Evolutionary conservation across 495 filamentous ascomycete genomes (phyloP).

Genomic region (Xylaria scruposa): DNA sequence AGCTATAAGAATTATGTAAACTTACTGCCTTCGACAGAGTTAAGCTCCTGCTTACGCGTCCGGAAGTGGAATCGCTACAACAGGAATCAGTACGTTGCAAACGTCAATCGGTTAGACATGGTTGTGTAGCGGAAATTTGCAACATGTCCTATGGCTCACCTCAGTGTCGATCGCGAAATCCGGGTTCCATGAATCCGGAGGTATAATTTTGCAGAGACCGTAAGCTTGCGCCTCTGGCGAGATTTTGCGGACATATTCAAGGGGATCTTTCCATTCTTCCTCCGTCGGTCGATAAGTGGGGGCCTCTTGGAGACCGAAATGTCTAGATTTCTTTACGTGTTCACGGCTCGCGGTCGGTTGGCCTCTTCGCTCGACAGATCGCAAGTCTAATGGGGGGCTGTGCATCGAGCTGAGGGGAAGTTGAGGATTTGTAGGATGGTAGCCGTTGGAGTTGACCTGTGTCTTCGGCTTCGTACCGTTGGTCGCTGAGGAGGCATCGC

Average conservation of each 20-base stretch:
- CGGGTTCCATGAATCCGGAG: conserved; percentile 92
- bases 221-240: conserved; percentile 81
- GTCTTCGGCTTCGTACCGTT: conserved; percentile 50
- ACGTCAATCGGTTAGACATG: background rate
- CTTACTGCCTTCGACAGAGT: conserved; percentile 98
- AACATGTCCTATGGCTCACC: conserved; percentile 60
- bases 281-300: conserved; percentile 89
- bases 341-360: conserved; percentile 78
- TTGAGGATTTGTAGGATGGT: conserved; percentile 56
- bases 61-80: conserved; percentile 92
- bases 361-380: conserved; percentile 89
- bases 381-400: conserved; percentile 75
- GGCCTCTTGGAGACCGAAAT: conserved; percentile 86
- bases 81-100: conserved; percentile 26
- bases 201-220: conserved; percentile 93
- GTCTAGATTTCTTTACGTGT: conserved; percentile 73
- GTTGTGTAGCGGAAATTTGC: conserved; percentile 26
- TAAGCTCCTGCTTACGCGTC: conserved; percentile 95
- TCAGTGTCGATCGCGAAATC: conserved; percentile 96
- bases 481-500: conserved; percentile 42
- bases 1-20: conserved; percentile 33
- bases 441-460: conserved; percentile 58
- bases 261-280: conserved; percentile 93
- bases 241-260: conserved; percentile 91
- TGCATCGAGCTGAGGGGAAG: conserved; percentile 59